phyloP scores from a whole-genome alignment of 768 basidiomycete species.

The Holtermanniella nyarrowii region DNA sequence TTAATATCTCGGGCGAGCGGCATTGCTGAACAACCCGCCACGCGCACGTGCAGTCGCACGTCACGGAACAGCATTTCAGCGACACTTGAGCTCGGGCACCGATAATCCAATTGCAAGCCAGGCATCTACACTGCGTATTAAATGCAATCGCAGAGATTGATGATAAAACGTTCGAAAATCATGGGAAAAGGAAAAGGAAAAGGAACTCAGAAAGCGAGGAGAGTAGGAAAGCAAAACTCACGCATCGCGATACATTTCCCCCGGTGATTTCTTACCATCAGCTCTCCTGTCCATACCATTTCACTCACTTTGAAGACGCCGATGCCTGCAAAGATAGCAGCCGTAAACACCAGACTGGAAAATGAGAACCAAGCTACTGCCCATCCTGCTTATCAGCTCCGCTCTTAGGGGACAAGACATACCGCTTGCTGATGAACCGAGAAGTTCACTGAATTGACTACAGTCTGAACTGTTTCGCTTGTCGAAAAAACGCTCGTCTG shows the following conservation, averaged over 20 bases:
- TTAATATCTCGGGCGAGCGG: too few species aligned
- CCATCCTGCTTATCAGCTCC: conserved; percentile 53
- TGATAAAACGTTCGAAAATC: neutral
- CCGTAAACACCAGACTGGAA: conserved; percentile 60
- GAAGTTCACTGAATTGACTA: conserved; percentile 73
- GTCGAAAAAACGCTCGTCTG: conserved; percentile 89
- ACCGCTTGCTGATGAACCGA: conserved; percentile 39
- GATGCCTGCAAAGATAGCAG: conserved; percentile 71
- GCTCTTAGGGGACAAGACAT: conserved; percentile 42
- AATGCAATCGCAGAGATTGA: too few species aligned
- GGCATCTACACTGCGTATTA: too few species aligned
- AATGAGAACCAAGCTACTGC: conserved; percentile 75
- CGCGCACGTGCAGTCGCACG: too few species aligned
- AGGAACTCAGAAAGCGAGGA: too few species aligned
- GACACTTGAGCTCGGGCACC: too few species aligned
- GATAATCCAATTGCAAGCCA: too few species aligned
- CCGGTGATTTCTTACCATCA: neutral
- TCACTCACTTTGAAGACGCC: conserved; percentile 62
- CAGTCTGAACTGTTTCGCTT: conserved; percentile 89
- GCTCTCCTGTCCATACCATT: neutral
- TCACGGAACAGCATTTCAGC: too few species aligned
- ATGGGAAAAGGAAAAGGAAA: neutral
- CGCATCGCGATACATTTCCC: neutral
- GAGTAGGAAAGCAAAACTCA: too few species aligned
- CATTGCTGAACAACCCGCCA: too few species aligned